Evolutionary conservation across 345 rosid genomes (phyloP).

Genomic region (Eucalyptus guilfoylei): DNA sequence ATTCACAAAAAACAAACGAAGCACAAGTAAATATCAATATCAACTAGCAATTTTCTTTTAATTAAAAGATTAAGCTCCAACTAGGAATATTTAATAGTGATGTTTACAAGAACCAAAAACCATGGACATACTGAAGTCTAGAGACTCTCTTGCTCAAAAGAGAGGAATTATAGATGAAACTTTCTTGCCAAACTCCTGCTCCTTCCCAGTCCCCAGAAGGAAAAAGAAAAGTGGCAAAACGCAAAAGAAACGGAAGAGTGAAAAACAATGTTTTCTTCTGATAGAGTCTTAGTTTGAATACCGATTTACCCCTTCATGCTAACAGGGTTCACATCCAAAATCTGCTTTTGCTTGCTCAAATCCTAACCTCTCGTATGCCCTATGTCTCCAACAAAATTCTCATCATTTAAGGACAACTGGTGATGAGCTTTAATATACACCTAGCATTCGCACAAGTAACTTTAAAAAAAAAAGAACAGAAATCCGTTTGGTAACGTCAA

Average conservation of each 20-base stretch:
- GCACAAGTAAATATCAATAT: not conserved
- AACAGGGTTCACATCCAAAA: not conserved
- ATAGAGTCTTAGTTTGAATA: not conserved
- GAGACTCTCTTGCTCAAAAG: not conserved
- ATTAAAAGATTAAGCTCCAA: not conserved
- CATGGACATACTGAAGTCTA: fast-evolving
- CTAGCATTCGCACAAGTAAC: no score
- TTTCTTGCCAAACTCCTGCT: not conserved
- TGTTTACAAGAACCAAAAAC: not conserved
- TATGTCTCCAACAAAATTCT: not conserved
- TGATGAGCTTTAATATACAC: no score
- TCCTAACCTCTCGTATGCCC: not conserved
- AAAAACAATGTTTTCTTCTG: fast-evolving
- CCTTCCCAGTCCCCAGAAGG: not conserved
- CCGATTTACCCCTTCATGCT: not conserved
- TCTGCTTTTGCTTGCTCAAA: not conserved
- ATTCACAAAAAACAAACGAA: not conserved
- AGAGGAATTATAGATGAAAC: not conserved
- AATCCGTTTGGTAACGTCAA: no score
- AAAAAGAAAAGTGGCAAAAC: not conserved
- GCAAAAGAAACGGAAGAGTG: not conserved
- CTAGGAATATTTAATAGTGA: fast-evolving
- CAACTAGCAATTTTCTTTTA: not conserved
- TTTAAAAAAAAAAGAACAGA: no score
- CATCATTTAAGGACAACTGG: no score